Percentiles rank a stretch among this genome's conserved stretches.
Evolutionary conservation across 2,329 filamentous ascomycete genomes (phyloP).

Genomic region (Colletotrichum sp.): DNA sequence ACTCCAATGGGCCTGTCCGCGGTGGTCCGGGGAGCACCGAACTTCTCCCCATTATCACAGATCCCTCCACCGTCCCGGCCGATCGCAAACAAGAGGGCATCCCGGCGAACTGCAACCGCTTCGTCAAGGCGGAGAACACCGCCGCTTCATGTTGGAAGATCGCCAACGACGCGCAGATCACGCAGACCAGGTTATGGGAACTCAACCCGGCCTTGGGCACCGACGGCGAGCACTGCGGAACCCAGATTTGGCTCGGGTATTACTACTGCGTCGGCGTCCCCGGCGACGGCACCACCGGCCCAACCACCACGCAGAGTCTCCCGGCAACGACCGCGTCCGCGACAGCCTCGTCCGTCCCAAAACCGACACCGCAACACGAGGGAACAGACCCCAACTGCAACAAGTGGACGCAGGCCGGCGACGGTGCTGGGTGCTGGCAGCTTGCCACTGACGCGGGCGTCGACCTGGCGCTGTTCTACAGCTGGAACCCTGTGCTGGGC

Average conservation of each 20-base stretch:
- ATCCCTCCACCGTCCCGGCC: neutral
- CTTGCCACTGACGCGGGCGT: neutral
- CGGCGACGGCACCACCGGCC: neutral
- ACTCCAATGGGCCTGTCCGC: conserved; percentile 8
- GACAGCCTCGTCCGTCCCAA: neutral
- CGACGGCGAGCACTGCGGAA: conserved; percentile 27
- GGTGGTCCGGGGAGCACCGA: conserved; percentile 15
- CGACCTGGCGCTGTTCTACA: neutral
- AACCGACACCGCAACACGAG: conserved; percentile 5
- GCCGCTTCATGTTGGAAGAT: conserved; percentile 1
- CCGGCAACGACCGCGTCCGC: neutral
- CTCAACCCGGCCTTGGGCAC: conserved; percentile 13
- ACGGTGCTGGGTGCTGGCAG: neutral
- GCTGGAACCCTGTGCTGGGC: conserved; percentile 13
- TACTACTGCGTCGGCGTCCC: conserved; percentile 27
- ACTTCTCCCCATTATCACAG: neutral
- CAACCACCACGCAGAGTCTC: neutral
- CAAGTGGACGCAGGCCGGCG: conserved; percentile 11
- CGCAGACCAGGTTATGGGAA: neutral
- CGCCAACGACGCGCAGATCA: neutral
- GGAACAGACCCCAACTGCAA: conserved; percentile 10
- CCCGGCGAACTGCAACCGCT: neutral
- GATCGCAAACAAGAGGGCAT: conserved; percentile 10
- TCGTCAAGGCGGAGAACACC: neutral
- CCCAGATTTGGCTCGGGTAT: conserved; percentile 25